Percentiles rank a stretch among this genome's conserved stretches.
These are phyloP conservation scores for Xenoacremonium recifei DNA, from an alignment of 2,329 filamentous ascomycete species.

Conservation along the genomic window DNA sequence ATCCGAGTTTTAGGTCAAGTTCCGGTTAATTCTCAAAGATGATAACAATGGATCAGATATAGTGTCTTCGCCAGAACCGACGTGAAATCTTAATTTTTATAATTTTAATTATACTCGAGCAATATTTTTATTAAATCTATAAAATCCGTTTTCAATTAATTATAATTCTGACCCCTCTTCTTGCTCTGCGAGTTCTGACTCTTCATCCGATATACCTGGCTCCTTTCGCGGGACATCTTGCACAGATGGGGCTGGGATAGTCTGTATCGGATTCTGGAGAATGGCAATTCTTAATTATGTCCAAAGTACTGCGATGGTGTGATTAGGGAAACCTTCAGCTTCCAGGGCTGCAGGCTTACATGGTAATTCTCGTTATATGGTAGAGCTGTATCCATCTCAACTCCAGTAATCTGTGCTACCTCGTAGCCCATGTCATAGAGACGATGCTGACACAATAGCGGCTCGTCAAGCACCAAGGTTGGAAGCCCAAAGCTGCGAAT, in stretches of 20 bases:
- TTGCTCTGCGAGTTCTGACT: slow-evolving; percentile 63
- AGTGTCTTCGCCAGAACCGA: no score
- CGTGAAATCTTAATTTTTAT: no score
- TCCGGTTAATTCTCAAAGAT: no score
- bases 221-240: slow-evolving; percentile 68
- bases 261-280: slow-evolving; percentile 82
- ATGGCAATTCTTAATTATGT: slow-evolving; percentile 82
- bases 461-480: slow-evolving; percentile 89
- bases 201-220: slow-evolving; percentile 63
- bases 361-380: slow-evolving; percentile 97
- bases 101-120: no score
- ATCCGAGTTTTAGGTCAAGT: no score
- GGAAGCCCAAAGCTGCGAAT: slow-evolving; percentile 84
- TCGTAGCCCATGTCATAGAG: slow-evolving; percentile 97
- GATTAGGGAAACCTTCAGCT: slow-evolving; percentile 18
- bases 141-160: no score
- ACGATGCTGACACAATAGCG: slow-evolving; percentile 98
- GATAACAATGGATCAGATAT: no score
- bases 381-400: slow-evolving; percentile 76
- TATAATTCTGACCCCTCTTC: no score
- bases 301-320: slow-evolving; percentile 78
- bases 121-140: no score
- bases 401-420: slow-evolving; percentile 83
- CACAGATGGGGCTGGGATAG: slow-evolving; percentile 83
- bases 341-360: no score